These are phyloP conservation scores for Pseudogymnoascus sp. DNA, from an alignment of 2,329 filamentous ascomycete genomes.

Conservation along the genomic window DNA sequence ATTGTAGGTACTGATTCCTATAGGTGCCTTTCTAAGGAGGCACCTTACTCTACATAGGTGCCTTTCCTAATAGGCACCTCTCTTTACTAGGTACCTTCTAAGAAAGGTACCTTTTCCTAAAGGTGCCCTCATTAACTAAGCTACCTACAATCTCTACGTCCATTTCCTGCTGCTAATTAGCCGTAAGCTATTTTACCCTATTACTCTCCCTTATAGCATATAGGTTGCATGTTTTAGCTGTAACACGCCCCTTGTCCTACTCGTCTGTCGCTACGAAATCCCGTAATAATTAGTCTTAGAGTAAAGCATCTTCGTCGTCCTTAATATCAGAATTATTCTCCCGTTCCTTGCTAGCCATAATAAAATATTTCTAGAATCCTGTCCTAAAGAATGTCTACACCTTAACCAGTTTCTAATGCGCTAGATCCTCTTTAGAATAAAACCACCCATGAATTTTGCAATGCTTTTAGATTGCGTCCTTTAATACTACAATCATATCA, in stretches of 20 bases:
- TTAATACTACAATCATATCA: background rate
- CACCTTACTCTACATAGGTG: too few species aligned
- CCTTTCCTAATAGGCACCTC: too few species aligned
- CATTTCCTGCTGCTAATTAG: too few species aligned
- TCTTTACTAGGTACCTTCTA: too few species aligned
- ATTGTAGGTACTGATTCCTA: too few species aligned
- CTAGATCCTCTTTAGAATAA: background rate
- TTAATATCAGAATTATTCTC: background rate
- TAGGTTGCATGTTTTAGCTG: too few species aligned
- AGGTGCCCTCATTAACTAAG: too few species aligned
- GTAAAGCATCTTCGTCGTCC: background rate
- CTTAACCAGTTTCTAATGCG: background rate
- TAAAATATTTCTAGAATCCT: slow-evolving; percentile 3
- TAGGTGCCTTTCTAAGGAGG: too few species aligned
- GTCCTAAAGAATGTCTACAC: slow-evolving; percentile 7
- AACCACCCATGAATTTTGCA: background rate
- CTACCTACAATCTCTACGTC: too few species aligned
- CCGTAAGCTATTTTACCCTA: too few species aligned
- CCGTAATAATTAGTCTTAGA: background rate
- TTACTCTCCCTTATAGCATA: too few species aligned
- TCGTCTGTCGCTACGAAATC: background rate
- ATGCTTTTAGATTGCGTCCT: background rate
- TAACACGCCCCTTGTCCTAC: background rate
- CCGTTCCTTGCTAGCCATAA: background rate
- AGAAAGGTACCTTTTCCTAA: too few species aligned